Evolutionary conservation across 768 basidiomycete genomes (phyloP).

Genomic region (Suillus decipiens): DNA sequence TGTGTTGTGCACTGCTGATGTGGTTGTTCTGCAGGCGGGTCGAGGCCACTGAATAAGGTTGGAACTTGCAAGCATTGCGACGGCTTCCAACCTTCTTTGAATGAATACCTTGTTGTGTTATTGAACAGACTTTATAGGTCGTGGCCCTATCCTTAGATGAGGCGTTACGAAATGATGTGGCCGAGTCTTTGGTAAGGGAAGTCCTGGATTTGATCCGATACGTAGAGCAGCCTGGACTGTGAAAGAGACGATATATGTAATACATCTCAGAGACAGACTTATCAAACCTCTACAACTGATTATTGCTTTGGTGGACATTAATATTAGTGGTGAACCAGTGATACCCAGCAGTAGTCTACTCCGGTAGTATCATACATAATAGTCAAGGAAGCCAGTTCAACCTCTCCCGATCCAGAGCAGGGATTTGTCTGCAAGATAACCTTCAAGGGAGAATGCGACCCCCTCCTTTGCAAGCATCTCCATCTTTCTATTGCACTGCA

Average conservation of each 20-base stretch:
- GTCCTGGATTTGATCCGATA: not conserved
- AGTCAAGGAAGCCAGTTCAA: not conserved
- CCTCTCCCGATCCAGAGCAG: constrained; percentile 18
- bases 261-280: no score
- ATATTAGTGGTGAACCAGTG: not conserved
- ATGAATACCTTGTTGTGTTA: not conserved
- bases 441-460: constrained; percentile 47
- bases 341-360: not conserved
- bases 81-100: not conserved
- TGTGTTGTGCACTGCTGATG: not conserved
- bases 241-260: no score
- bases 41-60: not conserved
- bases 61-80: not conserved
- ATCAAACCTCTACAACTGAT: not conserved
- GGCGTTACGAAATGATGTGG: not conserved
- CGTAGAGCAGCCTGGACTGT: not conserved
- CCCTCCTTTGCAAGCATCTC: constrained; percentile 54
- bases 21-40: not conserved
- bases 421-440: constrained; percentile 37
- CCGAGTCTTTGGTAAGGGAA: not conserved
- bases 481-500: constrained; percentile 48
- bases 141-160: not conserved
- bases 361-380: not conserved
- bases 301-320: not conserved
- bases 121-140: not conserved